Conservation (phyloP, 2,329 filamentous ascomycete genomes). For the Decorospora gaudefroyi region DNA sequence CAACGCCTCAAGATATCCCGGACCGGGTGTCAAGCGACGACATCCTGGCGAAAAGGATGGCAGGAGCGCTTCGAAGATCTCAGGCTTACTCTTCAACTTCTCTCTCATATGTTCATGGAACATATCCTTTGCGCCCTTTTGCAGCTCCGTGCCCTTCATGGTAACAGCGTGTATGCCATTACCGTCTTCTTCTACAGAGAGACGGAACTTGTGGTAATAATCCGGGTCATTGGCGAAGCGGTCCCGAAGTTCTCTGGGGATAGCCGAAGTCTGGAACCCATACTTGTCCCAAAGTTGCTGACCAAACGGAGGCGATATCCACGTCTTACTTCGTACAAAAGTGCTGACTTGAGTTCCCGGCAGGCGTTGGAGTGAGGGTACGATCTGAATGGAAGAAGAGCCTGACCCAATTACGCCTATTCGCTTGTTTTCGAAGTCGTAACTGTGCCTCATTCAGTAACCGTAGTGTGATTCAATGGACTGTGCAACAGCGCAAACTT, state of each 20-base stretch:
- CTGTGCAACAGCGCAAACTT: not conserved
- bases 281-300: conserved; percentile 39
- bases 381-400: conserved; percentile 50
- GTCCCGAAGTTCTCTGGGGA: conserved; percentile 32
- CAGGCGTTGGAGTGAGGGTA: conserved; percentile 47
- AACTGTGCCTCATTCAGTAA: no score
- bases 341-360: conserved; percentile 36
- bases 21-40: conserved; percentile 56
- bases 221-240: conserved; percentile 37
- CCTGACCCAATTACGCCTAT: conserved; percentile 45
- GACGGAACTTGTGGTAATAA: conserved; percentile 39
- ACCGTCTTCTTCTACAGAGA: conserved; percentile 42
- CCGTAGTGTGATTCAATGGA: conserved; percentile 7
- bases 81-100: conserved; percentile 44
- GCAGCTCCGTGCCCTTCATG: conserved; percentile 46
- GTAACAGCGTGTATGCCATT: conserved; percentile 40
- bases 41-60: conserved; percentile 55
- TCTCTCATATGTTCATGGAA: conserved; percentile 52
- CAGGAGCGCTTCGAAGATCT: conserved; percentile 50
- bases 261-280: conserved; percentile 40
- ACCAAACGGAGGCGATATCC: conserved; percentile 45
- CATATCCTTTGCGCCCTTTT: conserved; percentile 42
- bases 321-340: conserved; percentile 45
- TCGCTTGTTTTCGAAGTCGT: conserved; percentile 41
- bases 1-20: conserved; percentile 58